phyloP scores from a whole-genome alignment of 2,329 filamentous ascomycete species.

The Fusarium burgessii region DNA sequence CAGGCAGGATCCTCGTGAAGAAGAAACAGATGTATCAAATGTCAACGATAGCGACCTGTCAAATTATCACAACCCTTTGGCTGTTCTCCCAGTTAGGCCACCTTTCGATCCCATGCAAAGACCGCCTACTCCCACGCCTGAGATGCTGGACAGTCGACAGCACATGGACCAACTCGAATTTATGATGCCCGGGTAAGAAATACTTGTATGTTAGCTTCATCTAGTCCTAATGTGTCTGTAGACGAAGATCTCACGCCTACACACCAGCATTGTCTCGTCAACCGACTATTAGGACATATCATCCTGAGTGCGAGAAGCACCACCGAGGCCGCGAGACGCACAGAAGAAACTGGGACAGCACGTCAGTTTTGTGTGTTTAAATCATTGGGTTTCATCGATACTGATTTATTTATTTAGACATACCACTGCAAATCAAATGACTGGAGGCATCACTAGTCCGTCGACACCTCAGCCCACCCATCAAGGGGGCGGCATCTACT shows the following conservation, averaged over 20 bases:
- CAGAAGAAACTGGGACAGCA: slow-evolving; percentile 18
- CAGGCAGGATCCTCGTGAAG: background rate
- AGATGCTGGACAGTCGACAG: background rate
- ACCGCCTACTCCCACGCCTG: slow-evolving; percentile 1
- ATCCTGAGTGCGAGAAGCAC: background rate
- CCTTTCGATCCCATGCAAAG: slow-evolving; percentile 10
- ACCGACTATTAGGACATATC: background rate
- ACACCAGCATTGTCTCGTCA: background rate
- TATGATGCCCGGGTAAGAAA: slow-evolving; percentile 2
- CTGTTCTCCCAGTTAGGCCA: slow-evolving; percentile 33
- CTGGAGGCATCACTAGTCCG: slow-evolving; percentile 6
- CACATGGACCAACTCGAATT: background rate
- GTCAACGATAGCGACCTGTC: slow-evolving; percentile 15
- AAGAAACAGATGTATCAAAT: background rate
- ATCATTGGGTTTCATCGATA: background rate
- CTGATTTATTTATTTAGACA: slow-evolving; percentile 8
- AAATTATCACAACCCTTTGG: slow-evolving; percentile 26
- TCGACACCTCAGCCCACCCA: slow-evolving; percentile 29
- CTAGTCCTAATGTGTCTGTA: background rate
- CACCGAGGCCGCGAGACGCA: slow-evolving; percentile 24
- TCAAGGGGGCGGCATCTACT: slow-evolving; percentile 25
- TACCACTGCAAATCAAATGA: slow-evolving; percentile 2
- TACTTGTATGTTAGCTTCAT: background rate
- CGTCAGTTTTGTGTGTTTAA: background rate
- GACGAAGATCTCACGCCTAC: background rate